Conservation (phyloP, 78 protist genomes). For the Dictyostelium firmibasis region DNA sequence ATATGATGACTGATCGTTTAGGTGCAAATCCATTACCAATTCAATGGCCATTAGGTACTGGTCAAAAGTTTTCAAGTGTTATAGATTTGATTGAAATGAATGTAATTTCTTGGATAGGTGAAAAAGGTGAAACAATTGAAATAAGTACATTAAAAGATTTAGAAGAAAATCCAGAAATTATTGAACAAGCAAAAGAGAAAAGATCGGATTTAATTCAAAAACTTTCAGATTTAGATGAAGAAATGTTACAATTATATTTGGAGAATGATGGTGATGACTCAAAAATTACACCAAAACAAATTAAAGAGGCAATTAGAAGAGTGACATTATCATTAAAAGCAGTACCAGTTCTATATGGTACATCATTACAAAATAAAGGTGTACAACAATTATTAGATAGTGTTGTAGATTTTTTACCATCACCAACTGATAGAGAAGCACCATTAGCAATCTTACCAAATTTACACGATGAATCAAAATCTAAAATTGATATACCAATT, state of each 20-base stretch:
- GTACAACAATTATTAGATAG: slow-evolving; percentile 96
- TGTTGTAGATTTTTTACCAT: slow-evolving; percentile 91
- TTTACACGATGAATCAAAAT: neutral
- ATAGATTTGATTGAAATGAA: slow-evolving; percentile 77
- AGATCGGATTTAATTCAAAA: slow-evolving; percentile 18
- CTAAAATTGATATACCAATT: neutral
- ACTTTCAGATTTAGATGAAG: slow-evolving; percentile 71
- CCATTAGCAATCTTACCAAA: neutral
- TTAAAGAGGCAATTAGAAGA: slow-evolving; percentile 57
- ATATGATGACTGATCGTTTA: slow-evolving; percentile 31
- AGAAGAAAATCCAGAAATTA: neutral
- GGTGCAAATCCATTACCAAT: slow-evolving; percentile 60
- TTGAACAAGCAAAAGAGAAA: neutral
- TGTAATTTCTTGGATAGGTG: slow-evolving; percentile 38
- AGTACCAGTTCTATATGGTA: slow-evolving; percentile 84
- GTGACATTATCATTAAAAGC: slow-evolving; percentile 42
- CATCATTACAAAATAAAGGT: slow-evolving; percentile 87
- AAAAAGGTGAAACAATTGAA: slow-evolving; percentile 45
- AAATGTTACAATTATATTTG: slow-evolving; percentile 12
- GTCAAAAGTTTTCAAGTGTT: slow-evolving; percentile 44
- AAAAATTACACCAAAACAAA: neutral
- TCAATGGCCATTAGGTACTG: slow-evolving; percentile 82
- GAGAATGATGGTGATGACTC: slow-evolving; percentile 29
- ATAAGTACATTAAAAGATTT: neutral
- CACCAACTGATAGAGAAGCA: slow-evolving; percentile 87